Evolutionary conservation across 805 yeast species (phyloP).

Genomic region (Kregervanrija fluxuum): DNA sequence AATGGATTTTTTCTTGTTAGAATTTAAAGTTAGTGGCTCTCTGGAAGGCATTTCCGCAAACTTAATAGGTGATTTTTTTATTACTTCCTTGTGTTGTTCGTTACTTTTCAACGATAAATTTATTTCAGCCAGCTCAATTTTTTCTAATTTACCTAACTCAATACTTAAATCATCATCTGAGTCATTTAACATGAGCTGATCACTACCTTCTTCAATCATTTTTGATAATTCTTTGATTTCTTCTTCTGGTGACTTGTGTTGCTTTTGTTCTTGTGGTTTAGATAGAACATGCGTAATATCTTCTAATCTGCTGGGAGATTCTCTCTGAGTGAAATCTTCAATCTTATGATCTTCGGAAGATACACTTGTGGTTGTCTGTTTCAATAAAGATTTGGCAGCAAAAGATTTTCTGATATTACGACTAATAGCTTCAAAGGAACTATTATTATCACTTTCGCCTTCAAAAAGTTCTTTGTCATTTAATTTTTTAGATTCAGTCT

Average conservation of each 20-base stretch:
- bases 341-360: too few species aligned
- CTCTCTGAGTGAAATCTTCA: too few species aligned
- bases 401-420: conserved; percentile 25
- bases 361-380: background rate
- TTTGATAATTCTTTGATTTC: conserved; percentile 16
- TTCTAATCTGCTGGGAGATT: too few species aligned
- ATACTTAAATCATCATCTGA: conserved; percentile 20
- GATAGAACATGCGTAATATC: too few species aligned
- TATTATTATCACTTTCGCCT: conserved; percentile 9
- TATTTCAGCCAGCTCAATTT: conserved; percentile 23
- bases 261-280: background rate
- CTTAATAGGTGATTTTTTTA: conserved; percentile 23
- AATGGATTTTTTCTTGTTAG: conserved; percentile 20
- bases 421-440: conserved; percentile 26
- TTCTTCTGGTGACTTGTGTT: conserved; percentile 8
- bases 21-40: conserved; percentile 24
- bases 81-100: conserved; percentile 4
- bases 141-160: conserved; percentile 22
- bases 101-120: conserved; percentile 17
- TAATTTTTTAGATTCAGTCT: background rate
- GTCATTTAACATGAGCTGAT: conserved; percentile 16
- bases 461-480: background rate
- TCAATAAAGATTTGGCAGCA: conserved; percentile 15
- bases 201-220: conserved; percentile 13
- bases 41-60: conserved; percentile 28